A percentile compares a stretch with the other conserved stretches of the same genome.
These are phyloP conservation scores for Talaromyces borbonicus DNA, from an alignment of 495 filamentous ascomycete species.

Conservation along the genomic window DNA sequence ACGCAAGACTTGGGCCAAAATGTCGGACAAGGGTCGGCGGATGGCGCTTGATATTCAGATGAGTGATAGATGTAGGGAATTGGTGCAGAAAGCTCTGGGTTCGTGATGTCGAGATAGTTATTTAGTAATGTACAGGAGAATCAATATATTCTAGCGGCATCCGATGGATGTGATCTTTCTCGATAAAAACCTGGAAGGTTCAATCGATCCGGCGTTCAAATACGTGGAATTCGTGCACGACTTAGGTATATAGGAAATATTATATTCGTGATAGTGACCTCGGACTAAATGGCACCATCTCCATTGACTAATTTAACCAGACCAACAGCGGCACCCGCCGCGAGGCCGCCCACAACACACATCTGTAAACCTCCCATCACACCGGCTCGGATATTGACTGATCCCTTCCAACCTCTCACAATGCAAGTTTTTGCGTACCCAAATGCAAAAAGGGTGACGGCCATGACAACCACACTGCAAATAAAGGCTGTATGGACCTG, in stretches of 20 bases:
- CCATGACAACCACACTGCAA: conserved; percentile 39
- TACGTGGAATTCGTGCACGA: too few relatives aligned
- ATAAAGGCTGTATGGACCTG: conserved; percentile 35
- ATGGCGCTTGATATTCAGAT: conserved; percentile 58
- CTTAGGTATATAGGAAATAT: too few relatives aligned
- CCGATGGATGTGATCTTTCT: too few relatives aligned
- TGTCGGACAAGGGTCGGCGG: conserved; percentile 54
- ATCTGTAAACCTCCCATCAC: conserved; percentile 49
- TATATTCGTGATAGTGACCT: conserved; percentile 2
- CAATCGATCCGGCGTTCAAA: too few relatives aligned
- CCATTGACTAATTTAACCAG: conserved; percentile 41
- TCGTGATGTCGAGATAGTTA: background rate
- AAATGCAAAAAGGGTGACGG: conserved; percentile 40
- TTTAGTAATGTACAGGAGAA: too few relatives aligned
- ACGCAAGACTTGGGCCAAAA: conserved; percentile 79
- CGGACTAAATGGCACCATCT: conserved; percentile 8
- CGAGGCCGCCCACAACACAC: conserved; percentile 55
- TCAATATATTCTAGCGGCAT: too few relatives aligned
- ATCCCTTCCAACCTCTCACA: conserved; percentile 28
- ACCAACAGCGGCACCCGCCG: conserved; percentile 54
- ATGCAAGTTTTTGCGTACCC: conserved; percentile 44
- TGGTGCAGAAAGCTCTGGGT: conserved; percentile 55
- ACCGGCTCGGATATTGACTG: conserved; percentile 30
- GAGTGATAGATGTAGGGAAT: conserved; percentile 43
- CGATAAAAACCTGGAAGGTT: too few relatives aligned